These are phyloP conservation scores for Cryptosporidium bovis DNA, from an alignment of 169 alveolate species.

Conservation along the genomic window DNA sequence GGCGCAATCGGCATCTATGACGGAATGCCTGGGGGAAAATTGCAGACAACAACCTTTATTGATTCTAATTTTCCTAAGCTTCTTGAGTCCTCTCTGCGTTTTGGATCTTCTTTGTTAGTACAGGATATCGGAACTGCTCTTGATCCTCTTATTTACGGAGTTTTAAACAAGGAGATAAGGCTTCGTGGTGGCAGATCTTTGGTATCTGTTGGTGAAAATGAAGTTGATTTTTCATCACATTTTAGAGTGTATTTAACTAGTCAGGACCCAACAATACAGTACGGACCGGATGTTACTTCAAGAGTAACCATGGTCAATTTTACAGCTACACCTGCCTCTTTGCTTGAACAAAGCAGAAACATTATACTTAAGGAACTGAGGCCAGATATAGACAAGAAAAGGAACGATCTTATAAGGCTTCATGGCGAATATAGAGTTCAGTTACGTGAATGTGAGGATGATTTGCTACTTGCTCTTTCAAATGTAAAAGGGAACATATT, in stretches of 20 bases:
- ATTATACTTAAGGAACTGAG: slow-evolving; percentile 93
- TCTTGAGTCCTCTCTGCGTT: slow-evolving; percentile 93
- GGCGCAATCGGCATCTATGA: slow-evolving; percentile 80
- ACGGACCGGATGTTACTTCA: slow-evolving; percentile 97
- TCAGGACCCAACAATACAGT: slow-evolving; percentile 93
- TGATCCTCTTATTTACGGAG: slow-evolving; percentile 92
- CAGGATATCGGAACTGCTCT: slow-evolving; percentile 91
- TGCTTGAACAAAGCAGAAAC: slow-evolving; percentile 92
- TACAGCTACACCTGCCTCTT: slow-evolving; percentile 95
- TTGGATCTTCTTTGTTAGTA: slow-evolving; percentile 95
- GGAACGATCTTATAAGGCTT: slow-evolving; percentile 91
- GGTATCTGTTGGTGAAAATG: slow-evolving; percentile 96
- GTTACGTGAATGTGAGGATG: slow-evolving; percentile 95
- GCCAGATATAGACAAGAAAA: slow-evolving; percentile 95
- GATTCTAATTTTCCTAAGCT: slow-evolving; percentile 92
- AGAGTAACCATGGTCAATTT: slow-evolving; percentile 97
- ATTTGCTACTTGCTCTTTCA: slow-evolving; percentile 92
- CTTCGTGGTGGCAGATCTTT: slow-evolving; percentile 95
- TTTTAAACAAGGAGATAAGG: slow-evolving; percentile 95
- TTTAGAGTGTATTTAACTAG: slow-evolving; percentile 95
- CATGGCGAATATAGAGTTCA: slow-evolving; percentile 92
- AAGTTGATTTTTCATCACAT: slow-evolving; percentile 94
- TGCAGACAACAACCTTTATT: slow-evolving; percentile 73
- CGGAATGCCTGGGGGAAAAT: slow-evolving; percentile 75
- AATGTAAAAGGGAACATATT: slow-evolving; percentile 94